These are phyloP conservation scores for Fusarium sp. DNA, from an alignment of 2,329 filamentous ascomycete genomes.

Conservation along the genomic window DNA sequence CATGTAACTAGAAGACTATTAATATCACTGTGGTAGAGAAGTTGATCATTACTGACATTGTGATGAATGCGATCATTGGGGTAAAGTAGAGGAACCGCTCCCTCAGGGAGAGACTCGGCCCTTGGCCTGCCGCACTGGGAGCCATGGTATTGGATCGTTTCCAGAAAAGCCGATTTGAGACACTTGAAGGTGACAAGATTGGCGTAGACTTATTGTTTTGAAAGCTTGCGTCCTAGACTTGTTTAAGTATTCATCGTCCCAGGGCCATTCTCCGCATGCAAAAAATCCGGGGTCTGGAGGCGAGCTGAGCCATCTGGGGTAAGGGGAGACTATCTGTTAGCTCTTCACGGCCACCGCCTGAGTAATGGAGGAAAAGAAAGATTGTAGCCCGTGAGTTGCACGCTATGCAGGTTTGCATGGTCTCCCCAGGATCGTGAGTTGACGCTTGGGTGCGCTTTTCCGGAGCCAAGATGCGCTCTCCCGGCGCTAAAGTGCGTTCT, in stretches of 20 bases:
- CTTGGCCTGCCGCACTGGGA: not conserved
- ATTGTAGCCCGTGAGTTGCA: not conserved
- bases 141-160: not conserved
- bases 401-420: not conserved
- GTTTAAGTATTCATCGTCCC: not conserved
- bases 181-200: not conserved
- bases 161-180: not conserved
- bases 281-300: not conserved
- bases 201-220: not conserved
- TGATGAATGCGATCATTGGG: not conserved
- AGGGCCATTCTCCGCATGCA: not conserved
- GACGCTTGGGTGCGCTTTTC: not conserved
- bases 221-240: not conserved
- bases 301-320: not conserved
- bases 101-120: not conserved
- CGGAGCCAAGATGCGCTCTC: not conserved
- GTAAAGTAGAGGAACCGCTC: not conserved
- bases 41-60: not conserved
- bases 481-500: not conserved
- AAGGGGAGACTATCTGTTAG: not conserved
- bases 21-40: not conserved
- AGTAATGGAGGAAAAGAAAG: not conserved
- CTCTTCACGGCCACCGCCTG: not conserved
- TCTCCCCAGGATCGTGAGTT: not conserved
- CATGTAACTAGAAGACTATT: constrained; percentile 34